These are phyloP conservation scores for Coelastrella sp. DNA, from an alignment of 139 green algal species.

Conservation along the genomic window DNA sequence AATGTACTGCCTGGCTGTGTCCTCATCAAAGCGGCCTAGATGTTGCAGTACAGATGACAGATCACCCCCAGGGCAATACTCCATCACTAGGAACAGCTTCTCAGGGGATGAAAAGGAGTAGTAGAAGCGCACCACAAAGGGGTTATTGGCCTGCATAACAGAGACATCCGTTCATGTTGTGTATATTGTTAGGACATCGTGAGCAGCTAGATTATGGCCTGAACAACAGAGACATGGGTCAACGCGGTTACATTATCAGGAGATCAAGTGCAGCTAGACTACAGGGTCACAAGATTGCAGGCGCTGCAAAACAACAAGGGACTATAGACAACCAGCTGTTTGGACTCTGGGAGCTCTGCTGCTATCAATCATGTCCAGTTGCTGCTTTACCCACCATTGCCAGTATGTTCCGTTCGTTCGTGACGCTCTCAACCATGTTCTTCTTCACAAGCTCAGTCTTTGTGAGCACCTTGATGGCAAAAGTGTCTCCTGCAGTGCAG, in stretches of 20 bases:
- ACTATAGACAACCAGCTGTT: too few relatives aligned
- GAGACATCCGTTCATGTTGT: background rate
- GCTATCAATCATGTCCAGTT: background rate
- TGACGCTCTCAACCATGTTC: constrained; percentile 94
- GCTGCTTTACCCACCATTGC: constrained; percentile 60
- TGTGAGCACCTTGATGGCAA: constrained; percentile 86
- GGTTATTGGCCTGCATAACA: constrained; percentile 75
- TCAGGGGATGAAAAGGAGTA: constrained; percentile 91
- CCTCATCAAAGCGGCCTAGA: constrained; percentile 87
- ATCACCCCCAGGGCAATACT: constrained; percentile 89
- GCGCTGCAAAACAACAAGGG: too few relatives aligned
- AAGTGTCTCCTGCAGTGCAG: constrained; percentile 53
- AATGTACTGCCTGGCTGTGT: constrained; percentile 86
- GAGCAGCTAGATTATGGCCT: too few relatives aligned
- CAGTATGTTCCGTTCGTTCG: constrained; percentile 95
- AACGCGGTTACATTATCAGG: too few relatives aligned
- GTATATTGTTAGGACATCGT: too few relatives aligned
- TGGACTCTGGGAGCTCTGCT: too few relatives aligned
- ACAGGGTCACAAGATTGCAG: too few relatives aligned
- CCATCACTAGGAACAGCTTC: constrained; percentile 99
- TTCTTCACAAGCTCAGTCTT: constrained; percentile 96
- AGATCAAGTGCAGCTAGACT: too few relatives aligned
- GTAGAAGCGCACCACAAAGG: constrained; percentile 92
- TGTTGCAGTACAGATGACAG: constrained; percentile 48
- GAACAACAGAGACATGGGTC: too few relatives aligned